Evolutionary conservation across 495 filamentous ascomycete genomes (phyloP).

Genomic region (Oleoguttula mirabilis): DNA sequence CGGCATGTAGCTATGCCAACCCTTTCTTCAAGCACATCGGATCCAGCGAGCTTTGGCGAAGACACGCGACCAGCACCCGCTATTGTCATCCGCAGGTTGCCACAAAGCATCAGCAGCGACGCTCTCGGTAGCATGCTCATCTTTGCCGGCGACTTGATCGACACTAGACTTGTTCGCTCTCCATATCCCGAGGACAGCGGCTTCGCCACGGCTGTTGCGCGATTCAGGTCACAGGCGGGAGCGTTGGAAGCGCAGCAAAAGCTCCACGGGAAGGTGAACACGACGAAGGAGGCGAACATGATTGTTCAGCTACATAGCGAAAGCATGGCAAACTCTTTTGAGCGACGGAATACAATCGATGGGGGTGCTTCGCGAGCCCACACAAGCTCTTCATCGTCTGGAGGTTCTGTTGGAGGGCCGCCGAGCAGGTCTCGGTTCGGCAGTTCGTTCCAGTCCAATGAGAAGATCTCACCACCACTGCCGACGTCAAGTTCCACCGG

Average conservation of each 20-base stretch:
- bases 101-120: conserved; percentile 58
- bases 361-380: conserved; percentile 39
- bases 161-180: conserved; percentile 54
- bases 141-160: conserved; percentile 71
- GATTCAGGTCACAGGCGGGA: conserved; percentile 56
- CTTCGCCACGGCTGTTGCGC: conserved; percentile 61
- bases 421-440: conserved; percentile 70
- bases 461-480: conserved; percentile 51
- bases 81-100: conserved; percentile 65
- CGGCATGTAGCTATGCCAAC: conserved; percentile 1
- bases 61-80: conserved; percentile 24
- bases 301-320: conserved; percentile 57
- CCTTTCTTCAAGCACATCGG: conserved; percentile 9
- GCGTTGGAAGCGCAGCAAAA: conserved; percentile 66
- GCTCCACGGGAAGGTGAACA: conserved; percentile 70
- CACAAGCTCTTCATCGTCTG: conserved; percentile 43
- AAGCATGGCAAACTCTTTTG: conserved; percentile 23
- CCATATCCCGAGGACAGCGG: conserved; percentile 59
- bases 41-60: conserved; percentile 4
- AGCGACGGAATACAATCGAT: conserved; percentile 51
- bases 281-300: conserved; percentile 61
- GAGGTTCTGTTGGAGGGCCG: conserved; percentile 43
- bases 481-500: conserved; percentile 42
- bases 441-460: conserved; percentile 60
- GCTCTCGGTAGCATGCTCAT: conserved; percentile 69